Evolutionary conservation across 768 basidiomycete genomes (phyloP), one percentile per base, ranked within the genome.

Genomic region (Coprinopsis marcescibilis): DNA sequence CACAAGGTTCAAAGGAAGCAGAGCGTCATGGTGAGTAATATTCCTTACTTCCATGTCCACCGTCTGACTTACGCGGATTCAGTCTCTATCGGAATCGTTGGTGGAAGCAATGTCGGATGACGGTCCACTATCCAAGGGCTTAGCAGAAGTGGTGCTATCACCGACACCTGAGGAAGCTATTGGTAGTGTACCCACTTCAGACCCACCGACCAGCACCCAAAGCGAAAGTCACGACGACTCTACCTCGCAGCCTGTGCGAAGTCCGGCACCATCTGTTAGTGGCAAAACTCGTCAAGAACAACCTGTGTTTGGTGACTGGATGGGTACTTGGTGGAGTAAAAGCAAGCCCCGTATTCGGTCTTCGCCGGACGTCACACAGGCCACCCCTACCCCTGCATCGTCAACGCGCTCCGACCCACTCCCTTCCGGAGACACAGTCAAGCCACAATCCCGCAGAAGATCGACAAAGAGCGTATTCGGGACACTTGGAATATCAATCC

Each of bases 261-360:
- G n/a, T n/a, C n/a, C n/a, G n/a, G n/a, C n/a, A n/a, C n/a, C 35
- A 10, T 17, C 38, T 5, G 21, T n/a, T 27, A 30, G 13, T 30
- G 17, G 26, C 3, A 36, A 24, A 39, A 17, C 24, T 15, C 61
- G 59, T 12, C 64, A 55, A 43, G 83, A 85, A 38, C 76, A 77
- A 12, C 71, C 78, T 12, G 64, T 69, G 0, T 69, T 86, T 38
- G 79, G 82, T 15, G 81, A 84, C 39, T 89, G 87, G 87, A 78
- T 89, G 73, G 85, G 86, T 0, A 79, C 76, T 0, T 85, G 78
- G 81, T 82, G 85, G 73, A 69, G 66, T 14, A 81, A 81, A 58
- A 71, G 76, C 26, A 76, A 63, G 37, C 45, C 62, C 14, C 60
- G 63, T 23, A 30, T 59, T 53, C 55, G 60, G 21, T 46, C 46